These are phyloP conservation scores for Candida awuae DNA, from an alignment of 805 yeast species.

Conservation along the genomic window DNA sequence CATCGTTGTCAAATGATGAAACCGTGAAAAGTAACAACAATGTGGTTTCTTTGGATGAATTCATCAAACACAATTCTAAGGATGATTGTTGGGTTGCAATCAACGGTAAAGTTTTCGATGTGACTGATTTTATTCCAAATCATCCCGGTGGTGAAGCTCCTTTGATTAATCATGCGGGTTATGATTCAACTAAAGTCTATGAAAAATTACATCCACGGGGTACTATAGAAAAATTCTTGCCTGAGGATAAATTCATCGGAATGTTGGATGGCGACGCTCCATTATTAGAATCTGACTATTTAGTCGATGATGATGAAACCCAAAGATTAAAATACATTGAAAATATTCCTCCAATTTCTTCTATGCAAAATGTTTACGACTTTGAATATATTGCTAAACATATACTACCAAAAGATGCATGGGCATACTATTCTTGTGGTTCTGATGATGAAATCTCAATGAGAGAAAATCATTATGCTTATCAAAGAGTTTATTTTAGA, in stretches of 20 bases:
- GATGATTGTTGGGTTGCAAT: slow-evolving; percentile 81
- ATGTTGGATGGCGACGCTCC: slow-evolving; percentile 29
- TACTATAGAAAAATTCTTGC: slow-evolving; percentile 56
- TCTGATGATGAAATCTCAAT: slow-evolving; percentile 87
- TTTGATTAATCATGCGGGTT: slow-evolving; percentile 40
- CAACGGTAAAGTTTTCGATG: slow-evolving; percentile 71
- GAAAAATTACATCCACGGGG: slow-evolving; percentile 91
- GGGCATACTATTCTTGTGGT: slow-evolving; percentile 91
- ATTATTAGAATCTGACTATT: slow-evolving; percentile 25
- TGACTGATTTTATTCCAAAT: slow-evolving; percentile 44
- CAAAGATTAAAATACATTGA: slow-evolving; percentile 35
- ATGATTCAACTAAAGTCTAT: slow-evolving; percentile 58
- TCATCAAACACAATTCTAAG: slow-evolving; percentile 44
- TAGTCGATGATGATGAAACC: slow-evolving; percentile 33
- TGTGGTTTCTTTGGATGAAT: slow-evolving; percentile 31
- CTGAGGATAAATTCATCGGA: slow-evolving; percentile 57
- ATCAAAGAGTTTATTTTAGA: slow-evolving; percentile 78
- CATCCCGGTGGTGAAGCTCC: slow-evolving; percentile 50
- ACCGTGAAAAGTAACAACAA: slow-evolving; percentile 2
- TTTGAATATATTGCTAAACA: slow-evolving; percentile 81
- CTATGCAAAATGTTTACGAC: slow-evolving; percentile 71
- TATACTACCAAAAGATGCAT: slow-evolving; percentile 68
- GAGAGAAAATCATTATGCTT: slow-evolving; percentile 87
- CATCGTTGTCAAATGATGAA: slow-evolving; percentile 9
- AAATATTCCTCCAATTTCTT: slow-evolving; percentile 59